A percentile compares a stretch with the other conserved stretches of the same genome.
Evolutionary conservation across 1,139 yeast genomes (phyloP).

Genomic region (Arxiozyma heterogenica): DNA sequence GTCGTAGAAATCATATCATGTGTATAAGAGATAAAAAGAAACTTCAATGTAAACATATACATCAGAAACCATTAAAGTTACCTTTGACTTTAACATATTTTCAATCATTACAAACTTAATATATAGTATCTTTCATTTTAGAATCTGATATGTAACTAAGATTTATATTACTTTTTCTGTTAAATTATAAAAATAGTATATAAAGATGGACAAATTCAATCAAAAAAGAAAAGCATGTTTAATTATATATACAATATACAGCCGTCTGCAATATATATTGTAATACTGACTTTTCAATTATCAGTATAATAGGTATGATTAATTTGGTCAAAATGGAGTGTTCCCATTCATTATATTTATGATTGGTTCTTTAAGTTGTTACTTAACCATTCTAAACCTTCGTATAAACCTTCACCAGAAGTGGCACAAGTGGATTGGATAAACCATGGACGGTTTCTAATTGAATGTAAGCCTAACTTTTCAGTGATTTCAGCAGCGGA

Average conservation of each 20-base stretch:
- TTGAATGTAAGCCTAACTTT: slow-evolving; percentile 71
- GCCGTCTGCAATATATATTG: background rate
- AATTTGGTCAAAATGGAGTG: background rate
- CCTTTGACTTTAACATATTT: background rate
- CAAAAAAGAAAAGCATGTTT: background rate
- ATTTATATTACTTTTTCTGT: background rate
- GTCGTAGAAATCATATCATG: background rate
- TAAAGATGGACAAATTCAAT: slow-evolving; percentile 1
- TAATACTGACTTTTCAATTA: background rate
- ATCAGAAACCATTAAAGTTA: too few relatives aligned
- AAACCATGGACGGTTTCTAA: slow-evolving; percentile 85
- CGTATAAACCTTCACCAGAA: slow-evolving; percentile 84
- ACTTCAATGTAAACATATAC: background rate
- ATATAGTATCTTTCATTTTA: background rate
- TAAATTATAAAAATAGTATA: background rate
- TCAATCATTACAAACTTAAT: background rate
- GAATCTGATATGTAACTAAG: too few relatives aligned
- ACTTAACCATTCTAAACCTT: slow-evolving; percentile 86
- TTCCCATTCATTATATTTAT: slow-evolving; percentile 7
- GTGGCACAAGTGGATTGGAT: slow-evolving; percentile 86
- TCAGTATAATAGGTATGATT: background rate
- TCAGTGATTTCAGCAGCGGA: slow-evolving; percentile 85
- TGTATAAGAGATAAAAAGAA: background rate
- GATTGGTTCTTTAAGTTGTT: slow-evolving; percentile 63
- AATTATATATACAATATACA: background rate